phyloP scores from a whole-genome alignment of 768 basidiomycete genomes.

The Tricholoma bakamatsutake region DNA sequence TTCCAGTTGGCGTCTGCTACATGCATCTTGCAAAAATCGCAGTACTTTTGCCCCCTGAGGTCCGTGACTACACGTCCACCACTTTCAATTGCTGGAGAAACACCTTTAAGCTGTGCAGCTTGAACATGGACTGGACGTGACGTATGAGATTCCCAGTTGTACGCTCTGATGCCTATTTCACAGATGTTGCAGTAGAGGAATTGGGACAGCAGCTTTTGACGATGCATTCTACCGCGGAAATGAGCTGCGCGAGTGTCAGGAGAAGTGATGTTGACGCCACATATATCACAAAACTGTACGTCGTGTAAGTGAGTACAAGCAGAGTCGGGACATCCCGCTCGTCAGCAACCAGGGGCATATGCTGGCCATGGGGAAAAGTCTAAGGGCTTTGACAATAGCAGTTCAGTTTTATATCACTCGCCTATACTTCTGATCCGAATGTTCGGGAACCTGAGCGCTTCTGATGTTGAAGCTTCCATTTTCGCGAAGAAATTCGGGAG shows the following conservation, averaged over 20 bases:
- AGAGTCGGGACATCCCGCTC: slow-evolving; percentile 27
- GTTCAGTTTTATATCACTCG: neutral
- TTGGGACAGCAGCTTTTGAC: slow-evolving; percentile 18
- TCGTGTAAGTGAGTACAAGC: slow-evolving; percentile 30
- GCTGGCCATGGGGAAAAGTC: slow-evolving; percentile 2
- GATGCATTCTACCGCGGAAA: slow-evolving; percentile 23
- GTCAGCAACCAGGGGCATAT: slow-evolving; percentile 34
- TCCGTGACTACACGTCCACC: slow-evolving; percentile 20
- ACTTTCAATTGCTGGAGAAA: slow-evolving; percentile 16
- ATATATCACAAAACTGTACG: slow-evolving; percentile 32
- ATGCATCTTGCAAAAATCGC: slow-evolving; percentile 20
- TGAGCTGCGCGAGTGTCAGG: slow-evolving; percentile 22
- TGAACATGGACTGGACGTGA: slow-evolving; percentile 9
- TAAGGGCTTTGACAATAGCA: neutral
- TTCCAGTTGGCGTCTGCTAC: slow-evolving; percentile 22
- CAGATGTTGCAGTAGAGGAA: slow-evolving; percentile 28
- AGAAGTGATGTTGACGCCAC: slow-evolving; percentile 27
- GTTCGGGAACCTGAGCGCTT: neutral
- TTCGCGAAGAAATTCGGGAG: too few species aligned
- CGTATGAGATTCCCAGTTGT: slow-evolving; percentile 17
- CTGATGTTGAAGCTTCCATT: neutral
- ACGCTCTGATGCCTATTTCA: slow-evolving; percentile 13
- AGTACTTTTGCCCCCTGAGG: slow-evolving; percentile 11
- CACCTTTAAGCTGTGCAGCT: slow-evolving; percentile 8
- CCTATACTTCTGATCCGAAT: neutral